A percentile compares a stretch with the other conserved stretches of the same genome.
These are phyloP conservation scores for Phytopythium litorale DNA, from an alignment of 352 stramenopile genomes.

Conservation along the genomic window DNA sequence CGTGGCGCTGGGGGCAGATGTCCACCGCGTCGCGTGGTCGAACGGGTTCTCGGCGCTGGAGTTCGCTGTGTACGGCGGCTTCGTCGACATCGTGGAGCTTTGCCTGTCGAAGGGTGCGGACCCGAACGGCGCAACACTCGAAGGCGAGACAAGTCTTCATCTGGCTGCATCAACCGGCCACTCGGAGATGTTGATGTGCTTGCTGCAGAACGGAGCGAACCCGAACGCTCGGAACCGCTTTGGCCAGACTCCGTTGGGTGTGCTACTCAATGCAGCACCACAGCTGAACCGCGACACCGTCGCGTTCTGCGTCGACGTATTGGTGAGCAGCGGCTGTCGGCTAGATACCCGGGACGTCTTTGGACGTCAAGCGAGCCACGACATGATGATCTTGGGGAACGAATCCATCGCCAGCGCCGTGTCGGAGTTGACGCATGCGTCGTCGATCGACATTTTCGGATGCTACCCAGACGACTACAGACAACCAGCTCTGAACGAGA, in stretches of 20 bases:
- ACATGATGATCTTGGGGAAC: constrained; percentile 41
- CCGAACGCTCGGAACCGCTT: constrained; percentile 65
- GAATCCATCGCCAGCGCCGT: constrained; percentile 27
- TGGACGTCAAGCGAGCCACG: constrained; percentile 51
- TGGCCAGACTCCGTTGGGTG: constrained; percentile 55
- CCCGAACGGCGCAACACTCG: constrained; percentile 52
- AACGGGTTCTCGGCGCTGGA: constrained; percentile 70
- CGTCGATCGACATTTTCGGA: constrained; percentile 61
- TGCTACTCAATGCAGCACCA: constrained; percentile 40
- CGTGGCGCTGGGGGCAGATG: constrained; percentile 62
- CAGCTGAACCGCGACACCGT: constrained; percentile 16
- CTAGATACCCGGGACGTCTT: constrained; percentile 61
- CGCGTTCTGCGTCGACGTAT: constrained; percentile 45
- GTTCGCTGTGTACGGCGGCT: constrained; percentile 40
- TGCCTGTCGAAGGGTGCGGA: constrained; percentile 63
- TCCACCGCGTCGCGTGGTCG: constrained; percentile 65
- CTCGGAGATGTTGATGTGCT: constrained; percentile 41
- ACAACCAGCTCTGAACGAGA: constrained; percentile 14
- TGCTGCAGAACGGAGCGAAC: constrained; percentile 55
- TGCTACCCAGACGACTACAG: constrained; percentile 56
- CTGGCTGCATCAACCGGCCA: constrained; percentile 43
- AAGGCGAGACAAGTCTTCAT: constrained; percentile 74
- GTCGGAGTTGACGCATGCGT: constrained; percentile 11
- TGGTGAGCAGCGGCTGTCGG: constrained; percentile 41
- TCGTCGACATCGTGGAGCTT: constrained; percentile 56